These are phyloP conservation scores for Xylaria castorea DNA, from an alignment of 495 filamentous ascomycete species.

Conservation along the genomic window DNA sequence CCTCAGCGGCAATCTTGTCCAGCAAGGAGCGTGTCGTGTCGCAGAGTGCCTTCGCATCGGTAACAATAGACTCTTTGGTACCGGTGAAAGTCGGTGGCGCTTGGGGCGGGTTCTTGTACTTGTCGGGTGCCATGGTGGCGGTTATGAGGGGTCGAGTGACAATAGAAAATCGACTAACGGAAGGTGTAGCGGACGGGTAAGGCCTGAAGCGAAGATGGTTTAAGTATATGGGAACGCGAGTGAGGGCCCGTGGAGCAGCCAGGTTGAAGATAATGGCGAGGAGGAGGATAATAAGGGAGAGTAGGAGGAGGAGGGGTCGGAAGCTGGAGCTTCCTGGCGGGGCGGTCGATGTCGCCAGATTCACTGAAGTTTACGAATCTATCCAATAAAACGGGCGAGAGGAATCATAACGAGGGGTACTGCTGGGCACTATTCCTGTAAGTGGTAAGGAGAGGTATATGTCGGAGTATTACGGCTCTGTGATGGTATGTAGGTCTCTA, in stretches of 20 bases:
- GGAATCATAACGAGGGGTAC: slow-evolving; percentile 7
- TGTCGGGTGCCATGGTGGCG: slow-evolving; percentile 46
- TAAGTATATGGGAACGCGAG: slow-evolving; percentile 69
- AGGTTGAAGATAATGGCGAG: slow-evolving; percentile 70
- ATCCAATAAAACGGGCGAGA: slow-evolving; percentile 1
- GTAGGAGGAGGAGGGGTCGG: slow-evolving; percentile 50
- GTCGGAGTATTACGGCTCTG: slow-evolving; percentile 13
- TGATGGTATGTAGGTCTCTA: background rate
- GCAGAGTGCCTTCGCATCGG: slow-evolving; percentile 78
- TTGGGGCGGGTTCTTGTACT: slow-evolving; percentile 78
- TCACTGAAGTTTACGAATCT: slow-evolving; percentile 18
- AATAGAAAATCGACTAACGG: slow-evolving; percentile 22
- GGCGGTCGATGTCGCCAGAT: slow-evolving; percentile 51
- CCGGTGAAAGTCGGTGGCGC: slow-evolving; percentile 85
- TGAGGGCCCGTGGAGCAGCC: slow-evolving; percentile 72
- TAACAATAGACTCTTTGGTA: slow-evolving; percentile 75
- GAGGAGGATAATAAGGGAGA: slow-evolving; percentile 67
- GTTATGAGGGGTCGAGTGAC: slow-evolving; percentile 32
- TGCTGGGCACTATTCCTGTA: background rate
- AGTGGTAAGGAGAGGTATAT: background rate
- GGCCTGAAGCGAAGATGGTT: slow-evolving; percentile 52
- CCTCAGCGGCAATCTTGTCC: slow-evolving; percentile 73
- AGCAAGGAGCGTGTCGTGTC: slow-evolving; percentile 70
- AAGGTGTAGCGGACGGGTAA: slow-evolving; percentile 36
- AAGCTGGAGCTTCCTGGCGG: slow-evolving; percentile 40